These are phyloP conservation scores for Mycena albidolilacea DNA, from an alignment of 768 basidiomycete genomes.

Conservation along the genomic window DNA sequence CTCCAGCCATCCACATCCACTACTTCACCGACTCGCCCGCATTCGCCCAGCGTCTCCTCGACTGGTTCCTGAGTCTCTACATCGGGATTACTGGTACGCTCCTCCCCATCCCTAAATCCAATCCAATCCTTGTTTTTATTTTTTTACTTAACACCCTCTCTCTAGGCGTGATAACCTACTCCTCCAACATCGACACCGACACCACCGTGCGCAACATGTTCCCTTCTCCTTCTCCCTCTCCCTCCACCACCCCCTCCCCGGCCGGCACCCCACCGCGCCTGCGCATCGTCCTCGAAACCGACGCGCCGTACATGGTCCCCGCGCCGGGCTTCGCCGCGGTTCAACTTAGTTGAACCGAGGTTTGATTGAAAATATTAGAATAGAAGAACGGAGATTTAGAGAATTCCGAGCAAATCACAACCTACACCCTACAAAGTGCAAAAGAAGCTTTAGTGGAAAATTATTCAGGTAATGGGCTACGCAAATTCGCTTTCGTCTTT, in stretches of 20 bases:
- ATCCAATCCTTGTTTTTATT: constrained; percentile 55
- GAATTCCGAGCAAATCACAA: too few relatives aligned
- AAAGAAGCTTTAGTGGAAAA: too few relatives aligned
- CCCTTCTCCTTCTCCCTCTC: constrained; percentile 68
- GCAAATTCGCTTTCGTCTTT: too few relatives aligned
- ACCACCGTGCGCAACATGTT: constrained; percentile 73
- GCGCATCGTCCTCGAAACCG: constrained; percentile 83
- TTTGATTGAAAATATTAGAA: too few relatives aligned
- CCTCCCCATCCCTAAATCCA: constrained; percentile 81
- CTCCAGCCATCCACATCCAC: constrained; percentile 87
- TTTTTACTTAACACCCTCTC: constrained; percentile 61
- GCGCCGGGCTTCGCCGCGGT: constrained; percentile 50
- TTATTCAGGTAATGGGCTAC: too few relatives aligned
- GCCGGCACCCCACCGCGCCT: constrained; percentile 45
- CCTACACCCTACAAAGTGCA: too few relatives aligned
- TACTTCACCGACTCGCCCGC: constrained; percentile 89
- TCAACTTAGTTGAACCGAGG: too few relatives aligned
- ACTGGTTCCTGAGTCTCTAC: constrained; percentile 84
- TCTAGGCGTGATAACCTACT: not conserved
- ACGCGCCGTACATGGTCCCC: constrained; percentile 92
- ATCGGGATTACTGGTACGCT: constrained; percentile 88
- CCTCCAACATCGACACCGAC: constrained; percentile 66
- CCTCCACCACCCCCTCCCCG: not conserved
- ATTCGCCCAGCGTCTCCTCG: constrained; percentile 80
- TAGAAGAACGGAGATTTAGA: too few relatives aligned